Evolutionary conservation across 352 stramenopile genomes (phyloP), one percentile per base, ranked within the genome.

Genomic region (Globisporangium cederbergense): DNA sequence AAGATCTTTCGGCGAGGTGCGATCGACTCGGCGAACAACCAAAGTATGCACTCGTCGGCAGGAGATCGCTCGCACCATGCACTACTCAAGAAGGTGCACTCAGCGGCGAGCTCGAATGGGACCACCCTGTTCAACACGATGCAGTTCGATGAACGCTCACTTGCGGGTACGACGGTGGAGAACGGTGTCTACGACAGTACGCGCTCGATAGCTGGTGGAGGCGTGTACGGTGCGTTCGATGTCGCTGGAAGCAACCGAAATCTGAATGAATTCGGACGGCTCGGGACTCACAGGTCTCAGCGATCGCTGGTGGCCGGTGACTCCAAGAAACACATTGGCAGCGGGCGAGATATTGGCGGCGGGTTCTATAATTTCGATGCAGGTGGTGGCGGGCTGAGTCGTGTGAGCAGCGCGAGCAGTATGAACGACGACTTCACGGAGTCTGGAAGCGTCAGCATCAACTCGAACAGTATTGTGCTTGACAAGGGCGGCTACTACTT

Each of bases 401-500:
- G 74, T 38, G 64, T 76, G 9, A 85, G 77, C 64, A 81, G 75
- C 40, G 73, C 75, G 1, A 88, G 76, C 55, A 85, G 74, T 53
- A 81, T 83, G 32, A 72, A 71, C 16, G 75, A 87, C 34, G 76
- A 74, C 45, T 73, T 73, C 34, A 73, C 75, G 2, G 60, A 70
- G 13, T 57, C n/a, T 8, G 58, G 74, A 20, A 34, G 59, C 7
- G 14, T 61, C 28, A 70, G 73, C 43, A 66, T 77, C 20, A 67
- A 83, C 9, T 78, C 81, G 2, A 79, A 88, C 47, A 90, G 83
- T 50, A 83, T 92, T 59, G 69, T 90, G 18, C 58, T 92, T 11
- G 81, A 88, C 52, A 76, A 67, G 11, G 80, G 78, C 7, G 83
- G 83, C 4, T 92, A 92, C 67, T 92, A 90, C 58, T 87, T 89